Base-by-base conservation (phyloP, 2,329 filamentous ascomycete genomes). In the Cytospora mali region DNA sequence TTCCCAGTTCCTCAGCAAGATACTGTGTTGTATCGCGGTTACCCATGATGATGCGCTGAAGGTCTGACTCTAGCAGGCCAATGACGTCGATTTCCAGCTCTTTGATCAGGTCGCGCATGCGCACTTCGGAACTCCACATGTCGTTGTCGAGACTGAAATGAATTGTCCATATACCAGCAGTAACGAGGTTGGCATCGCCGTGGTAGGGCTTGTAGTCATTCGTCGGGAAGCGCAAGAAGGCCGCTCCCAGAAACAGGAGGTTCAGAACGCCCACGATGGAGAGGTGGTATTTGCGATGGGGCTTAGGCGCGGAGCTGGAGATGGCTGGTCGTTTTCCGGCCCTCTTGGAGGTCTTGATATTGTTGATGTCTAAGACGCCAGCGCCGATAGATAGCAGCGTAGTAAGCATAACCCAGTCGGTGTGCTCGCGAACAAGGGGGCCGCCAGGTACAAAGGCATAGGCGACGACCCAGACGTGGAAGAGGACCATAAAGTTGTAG, bases 41-140 rank as follows among this genome's bases (percentile, higher is more conserved):
- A 71, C 95, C 95, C 95, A 98, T 99, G 80, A 99, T 99, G 78
- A 99, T 97, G 69, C 94, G 91, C 78, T 99, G 95, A 39, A 92
- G 84, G 74, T 99, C 95, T 0, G 90, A 91, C 76, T 99, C 95
- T 0, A 99, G 84, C 23, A 99, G 84, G n/a, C 95, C 95, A 53
- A 99, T 85, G 6, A 99, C 92, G 72, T 99, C 95, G n/a, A 99
- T 80, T 76, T 99, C 95, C n/a, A 97, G 80, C 71, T 98, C 95
- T 72, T 92, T 88, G 76, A 97, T 89, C 16, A 96, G 81, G 79
- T 97, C 89, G 63, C 92, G 90, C 87, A 97, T 96, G 66, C 95
- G 93, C 70, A 91, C 87, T 76, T 99, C 95, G 0, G 94, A 97
- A 11, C 92, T 94, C 92, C 93, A 98, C 93, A 98, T 97, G 75